Conservation (phyloP, 108 stramenopile genomes). For the Cyclotella kingstonii region DNA sequence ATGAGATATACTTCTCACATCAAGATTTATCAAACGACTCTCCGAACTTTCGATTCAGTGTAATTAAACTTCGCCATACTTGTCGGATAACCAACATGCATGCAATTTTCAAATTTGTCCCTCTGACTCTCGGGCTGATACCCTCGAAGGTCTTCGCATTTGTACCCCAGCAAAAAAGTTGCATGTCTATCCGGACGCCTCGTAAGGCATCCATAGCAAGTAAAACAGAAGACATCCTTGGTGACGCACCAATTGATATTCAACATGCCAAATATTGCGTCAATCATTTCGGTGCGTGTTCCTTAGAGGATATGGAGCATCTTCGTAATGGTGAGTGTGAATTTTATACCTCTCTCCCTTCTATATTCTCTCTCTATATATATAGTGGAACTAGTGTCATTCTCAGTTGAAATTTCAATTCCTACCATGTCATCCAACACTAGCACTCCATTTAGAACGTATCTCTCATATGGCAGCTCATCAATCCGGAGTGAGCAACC, state of each 20-base stretch:
- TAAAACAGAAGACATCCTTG: conserved; percentile 1
- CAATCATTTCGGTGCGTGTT: conserved; percentile 38
- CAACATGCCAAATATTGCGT: conserved; percentile 35
- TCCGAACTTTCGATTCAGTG: too few species aligned
- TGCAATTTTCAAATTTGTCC: too few species aligned
- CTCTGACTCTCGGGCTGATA: too few species aligned
- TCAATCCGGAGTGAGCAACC: conserved; percentile 28
- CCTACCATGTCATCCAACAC: too few species aligned
- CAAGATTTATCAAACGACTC: too few species aligned
- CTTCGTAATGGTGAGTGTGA: conserved; percentile 35
- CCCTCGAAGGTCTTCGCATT: neutral
- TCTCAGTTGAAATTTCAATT: too few species aligned
- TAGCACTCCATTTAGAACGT: conserved; percentile 41
- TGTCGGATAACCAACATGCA: too few species aligned
- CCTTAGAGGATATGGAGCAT: conserved; percentile 40
- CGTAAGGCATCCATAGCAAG: neutral
- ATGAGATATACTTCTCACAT: too few species aligned
- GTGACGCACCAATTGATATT: conserved; percentile 11
- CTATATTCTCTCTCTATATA: too few species aligned
- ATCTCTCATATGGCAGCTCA: conserved; percentile 30
- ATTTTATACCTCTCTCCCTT: too few species aligned
- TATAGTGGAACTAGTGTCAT: too few species aligned
- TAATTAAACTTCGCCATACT: too few species aligned
- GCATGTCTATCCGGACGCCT: neutral
- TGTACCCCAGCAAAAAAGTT: neutral